Evolutionary conservation across 176 grass and related monocot species (phyloP), one percentile per base, ranked within the genome.

Genomic region (Alloteropsis semialata): DNA sequence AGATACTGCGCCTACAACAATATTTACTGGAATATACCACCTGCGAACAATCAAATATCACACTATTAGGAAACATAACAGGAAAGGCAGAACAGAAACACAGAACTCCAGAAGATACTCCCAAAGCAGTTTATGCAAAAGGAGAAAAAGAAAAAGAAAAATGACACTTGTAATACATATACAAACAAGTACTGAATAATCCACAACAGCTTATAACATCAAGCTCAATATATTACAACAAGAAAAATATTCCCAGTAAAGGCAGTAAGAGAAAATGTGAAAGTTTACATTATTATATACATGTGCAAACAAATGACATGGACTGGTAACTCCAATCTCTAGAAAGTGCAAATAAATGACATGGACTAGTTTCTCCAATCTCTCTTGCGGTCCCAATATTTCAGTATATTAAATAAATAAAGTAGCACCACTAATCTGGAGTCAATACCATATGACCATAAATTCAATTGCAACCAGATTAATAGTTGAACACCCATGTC

Each of bases 11-110:
- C 75, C 89, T 46, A 99, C 69, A 78, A 99, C 83, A 76, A 99
- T 86, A 89, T 99, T 99, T 80, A 94, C 91, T 78, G 97, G 97
- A 90, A 99, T 96, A 90, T 85, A 99, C 97, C 97, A 99, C 97
- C 97, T 99, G 89, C 65, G 84, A 77, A 86, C 37, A 83, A 57
- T 3, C n/a, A 71, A 85, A 34, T 56, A 19, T 50, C 75, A 57
- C 10, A n/a, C 32, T 53, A n/a, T 70, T 44, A 42, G 21, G 79
- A 30, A 71, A 54, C 55, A 69, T 5, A 51, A 10, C 1, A 34
- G n/a, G 10, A 74, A 82, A 65, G 39, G 17, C 30, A 66, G 2
- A 83, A 58, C 0, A 28, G 4, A 72, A 56, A 14, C 3, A 3
- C 3, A 38, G 5, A 75, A 65, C 5, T 39, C 22, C 6, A 51